Evolutionary conservation across 169 alveolate genomes (phyloP).

Genomic region (Babesia ovis): DNA sequence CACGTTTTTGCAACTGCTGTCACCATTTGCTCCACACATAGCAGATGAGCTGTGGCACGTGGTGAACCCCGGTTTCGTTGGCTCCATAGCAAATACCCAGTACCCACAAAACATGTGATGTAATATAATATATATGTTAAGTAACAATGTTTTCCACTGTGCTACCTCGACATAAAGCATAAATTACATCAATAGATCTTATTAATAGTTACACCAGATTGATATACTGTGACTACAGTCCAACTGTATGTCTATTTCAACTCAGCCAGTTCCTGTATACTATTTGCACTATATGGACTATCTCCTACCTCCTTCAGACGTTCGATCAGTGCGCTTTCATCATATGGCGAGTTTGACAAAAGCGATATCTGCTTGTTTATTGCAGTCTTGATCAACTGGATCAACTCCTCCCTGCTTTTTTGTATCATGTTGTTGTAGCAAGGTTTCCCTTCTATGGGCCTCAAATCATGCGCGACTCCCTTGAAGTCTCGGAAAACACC

Average conservation of each 20-base stretch:
- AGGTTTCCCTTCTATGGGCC: slow-evolving; percentile 89
- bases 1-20: slow-evolving; percentile 63
- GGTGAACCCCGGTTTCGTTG: slow-evolving; percentile 12
- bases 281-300: background rate
- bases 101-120: too few relatives aligned
- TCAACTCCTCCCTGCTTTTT: slow-evolving; percentile 64
- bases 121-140: too few relatives aligned
- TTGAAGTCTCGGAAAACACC: slow-evolving; percentile 87
- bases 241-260: slow-evolving; percentile 1
- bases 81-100: slow-evolving; percentile 7
- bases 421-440: slow-evolving; percentile 76
- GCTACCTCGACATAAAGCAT: too few relatives aligned
- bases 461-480: slow-evolving; percentile 89
- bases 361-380: slow-evolving; percentile 68
- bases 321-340: slow-evolving; percentile 33
- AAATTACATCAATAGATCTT: too few relatives aligned
- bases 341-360: slow-evolving; percentile 17
- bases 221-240: too few relatives aligned
- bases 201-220: too few relatives aligned
- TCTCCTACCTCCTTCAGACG: slow-evolving; percentile 39
- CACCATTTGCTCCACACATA: slow-evolving; percentile 83
- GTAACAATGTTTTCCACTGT: too few relatives aligned
- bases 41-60: slow-evolving; percentile 79
- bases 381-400: slow-evolving; percentile 64
- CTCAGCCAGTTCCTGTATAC: slow-evolving; percentile 29